Evolutionary conservation across 164 flowering plant genomes (phyloP).

Genomic region (Chloranthus sessilifolius): DNA sequence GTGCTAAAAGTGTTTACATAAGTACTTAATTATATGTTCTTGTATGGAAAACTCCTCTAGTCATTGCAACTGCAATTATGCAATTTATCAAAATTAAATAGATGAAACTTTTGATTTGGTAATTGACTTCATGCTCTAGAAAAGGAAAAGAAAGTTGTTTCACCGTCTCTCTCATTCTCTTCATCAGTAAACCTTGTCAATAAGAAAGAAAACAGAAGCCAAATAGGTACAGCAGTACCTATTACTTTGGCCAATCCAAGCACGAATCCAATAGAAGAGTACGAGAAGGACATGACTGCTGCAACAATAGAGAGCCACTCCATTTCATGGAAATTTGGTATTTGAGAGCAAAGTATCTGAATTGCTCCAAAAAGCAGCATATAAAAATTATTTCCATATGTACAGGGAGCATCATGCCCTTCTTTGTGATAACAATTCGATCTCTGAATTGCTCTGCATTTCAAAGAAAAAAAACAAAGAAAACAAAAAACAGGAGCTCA

Average conservation of each 20-base stretch:
- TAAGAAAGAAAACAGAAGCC: background rate
- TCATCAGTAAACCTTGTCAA: background rate
- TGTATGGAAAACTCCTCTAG: no score
- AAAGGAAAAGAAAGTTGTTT: background rate
- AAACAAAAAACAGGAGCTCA: background rate
- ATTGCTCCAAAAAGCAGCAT: constrained; percentile 68
- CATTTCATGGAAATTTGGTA: constrained; percentile 66
- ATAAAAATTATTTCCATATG: constrained; percentile 27
- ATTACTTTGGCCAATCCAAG: constrained; percentile 53
- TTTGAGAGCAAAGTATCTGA: constrained; percentile 61
- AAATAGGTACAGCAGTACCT: constrained; percentile 31
- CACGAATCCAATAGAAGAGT: constrained; percentile 38
- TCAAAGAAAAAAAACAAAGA: background rate
- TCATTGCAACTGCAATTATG: no score
- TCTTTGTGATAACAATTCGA: constrained; percentile 64
- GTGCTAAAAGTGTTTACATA: no score
- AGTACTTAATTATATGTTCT: no score
- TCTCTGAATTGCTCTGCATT: constrained; percentile 61
- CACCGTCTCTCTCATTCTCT: background rate
- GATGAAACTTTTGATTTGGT: no score
- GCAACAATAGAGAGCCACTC: constrained; percentile 68
- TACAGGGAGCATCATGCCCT: constrained; percentile 59
- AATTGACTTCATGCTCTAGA: background rate
- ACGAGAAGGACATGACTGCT: constrained; percentile 67
- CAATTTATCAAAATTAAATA: no score